Evolutionary conservation across 345 rosid genomes (phyloP).

Genomic region (Hibiscus mutabilis): DNA sequence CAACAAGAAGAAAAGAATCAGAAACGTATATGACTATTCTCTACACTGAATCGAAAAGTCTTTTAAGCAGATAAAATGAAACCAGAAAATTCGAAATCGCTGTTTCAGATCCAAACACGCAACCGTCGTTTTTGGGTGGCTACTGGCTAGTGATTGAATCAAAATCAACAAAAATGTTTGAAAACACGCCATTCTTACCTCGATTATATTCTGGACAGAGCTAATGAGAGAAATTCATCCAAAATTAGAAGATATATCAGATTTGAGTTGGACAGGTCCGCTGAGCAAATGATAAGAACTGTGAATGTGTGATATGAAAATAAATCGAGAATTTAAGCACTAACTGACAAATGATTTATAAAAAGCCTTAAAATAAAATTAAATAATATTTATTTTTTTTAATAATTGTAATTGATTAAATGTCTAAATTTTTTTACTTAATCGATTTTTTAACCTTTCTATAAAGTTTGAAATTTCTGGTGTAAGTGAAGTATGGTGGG

Average conservation of each 20-base stretch:
- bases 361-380: too few relatives aligned
- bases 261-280: neutral
- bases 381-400: too few relatives aligned
- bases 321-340: neutral
- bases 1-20: neutral
- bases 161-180: neutral
- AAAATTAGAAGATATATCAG: neutral
- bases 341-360: neutral
- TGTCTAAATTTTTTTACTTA: too few relatives aligned
- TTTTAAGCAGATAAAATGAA: neutral
- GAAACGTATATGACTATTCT: neutral
- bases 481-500: too few relatives aligned
- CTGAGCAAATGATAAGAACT: neutral
- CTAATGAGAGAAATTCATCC: conserved; percentile 1
- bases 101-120: conserved; percentile 5
- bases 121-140: neutral
- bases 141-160: neutral
- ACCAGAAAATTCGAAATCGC: neutral
- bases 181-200: neutral
- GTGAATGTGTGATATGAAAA: neutral
- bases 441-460: too few relatives aligned
- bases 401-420: too few relatives aligned
- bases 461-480: too few relatives aligned
- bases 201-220: neutral
- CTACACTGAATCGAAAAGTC: neutral